phyloP scores from a whole-genome alignment of 2,329 filamentous ascomycete species.

The Exutisphaerella laricina region DNA sequence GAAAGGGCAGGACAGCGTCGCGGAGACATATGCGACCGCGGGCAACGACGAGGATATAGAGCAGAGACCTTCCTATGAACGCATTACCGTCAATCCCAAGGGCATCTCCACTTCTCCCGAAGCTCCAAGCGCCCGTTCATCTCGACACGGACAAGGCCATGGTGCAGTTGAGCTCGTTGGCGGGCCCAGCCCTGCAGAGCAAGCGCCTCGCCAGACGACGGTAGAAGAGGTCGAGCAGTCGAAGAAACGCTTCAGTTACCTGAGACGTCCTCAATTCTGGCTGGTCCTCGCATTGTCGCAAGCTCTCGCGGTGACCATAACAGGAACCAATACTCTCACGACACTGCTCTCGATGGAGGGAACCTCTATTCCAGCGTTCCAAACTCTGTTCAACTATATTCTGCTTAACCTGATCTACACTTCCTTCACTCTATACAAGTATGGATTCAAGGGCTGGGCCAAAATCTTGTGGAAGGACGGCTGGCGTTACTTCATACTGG shows the following conservation, averaged over 20 bases:
- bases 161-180: conserved; percentile 35
- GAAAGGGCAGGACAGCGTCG: conserved; percentile 6
- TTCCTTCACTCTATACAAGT: conserved; percentile 68
- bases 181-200: conserved; percentile 20
- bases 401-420: conserved; percentile 79
- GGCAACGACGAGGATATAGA: conserved; percentile 16
- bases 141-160: conserved; percentile 27
- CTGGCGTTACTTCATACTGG: conserved; percentile 91
- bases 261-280: conserved; percentile 84
- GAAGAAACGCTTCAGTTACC: conserved; percentile 58
- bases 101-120: conserved; percentile 20
- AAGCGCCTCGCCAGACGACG: conserved; percentile 34
- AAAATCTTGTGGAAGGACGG: conserved; percentile 63
- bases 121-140: conserved; percentile 19
- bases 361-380: conserved; percentile 87
- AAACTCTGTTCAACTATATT: conserved; percentile 92
- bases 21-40: not conserved
- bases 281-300: conserved; percentile 69
- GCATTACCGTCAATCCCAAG: conserved; percentile 31
- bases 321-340: conserved; percentile 85
- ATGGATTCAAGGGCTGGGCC: conserved; percentile 67
- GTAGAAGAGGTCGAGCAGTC: conserved; percentile 39
- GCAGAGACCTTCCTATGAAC: conserved; percentile 21
- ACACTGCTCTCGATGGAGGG: conserved; percentile 61
- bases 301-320: conserved; percentile 82